phyloP scores from a whole-genome alignment of 169 alveolate species.

The Plasmodium gonderi region DNA sequence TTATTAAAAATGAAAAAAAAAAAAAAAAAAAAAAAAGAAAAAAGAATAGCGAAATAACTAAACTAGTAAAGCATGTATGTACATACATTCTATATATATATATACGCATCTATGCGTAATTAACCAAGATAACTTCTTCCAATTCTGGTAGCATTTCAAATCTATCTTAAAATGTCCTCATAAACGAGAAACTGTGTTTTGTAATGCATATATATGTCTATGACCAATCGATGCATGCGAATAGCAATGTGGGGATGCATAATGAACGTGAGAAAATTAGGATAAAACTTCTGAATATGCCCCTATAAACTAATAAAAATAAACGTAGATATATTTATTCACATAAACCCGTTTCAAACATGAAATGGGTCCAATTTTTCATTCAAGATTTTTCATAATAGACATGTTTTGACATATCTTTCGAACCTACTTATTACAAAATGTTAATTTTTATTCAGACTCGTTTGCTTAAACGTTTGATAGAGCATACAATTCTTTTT shows the following conservation, averaged over 20 bases:
- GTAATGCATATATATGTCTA: no score
- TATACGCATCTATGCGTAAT: background rate
- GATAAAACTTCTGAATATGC: background rate
- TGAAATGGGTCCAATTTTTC: background rate
- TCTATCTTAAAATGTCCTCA: background rate
- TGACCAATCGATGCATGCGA: no score
- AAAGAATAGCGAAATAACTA: background rate
- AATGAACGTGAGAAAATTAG: background rate
- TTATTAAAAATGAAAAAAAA: background rate
- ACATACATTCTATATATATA: background rate
- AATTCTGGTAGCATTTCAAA: background rate
- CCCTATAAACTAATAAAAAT: background rate
- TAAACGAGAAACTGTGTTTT: no score
- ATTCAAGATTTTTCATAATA: background rate
- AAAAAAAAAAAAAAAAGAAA: background rate
- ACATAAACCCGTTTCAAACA: background rate
- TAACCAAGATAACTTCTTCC: background rate
- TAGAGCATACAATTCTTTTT: background rate
- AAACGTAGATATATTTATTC: background rate
- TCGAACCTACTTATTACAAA: background rate
- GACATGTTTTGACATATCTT: background rate
- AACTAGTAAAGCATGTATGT: background rate
- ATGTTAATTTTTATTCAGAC: background rate
- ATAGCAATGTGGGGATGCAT: no score
- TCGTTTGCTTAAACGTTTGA: background rate